phyloP scores from a whole-genome alignment of 2,329 filamentous ascomycete genomes.

The Lecanicillium sp. region DNA sequence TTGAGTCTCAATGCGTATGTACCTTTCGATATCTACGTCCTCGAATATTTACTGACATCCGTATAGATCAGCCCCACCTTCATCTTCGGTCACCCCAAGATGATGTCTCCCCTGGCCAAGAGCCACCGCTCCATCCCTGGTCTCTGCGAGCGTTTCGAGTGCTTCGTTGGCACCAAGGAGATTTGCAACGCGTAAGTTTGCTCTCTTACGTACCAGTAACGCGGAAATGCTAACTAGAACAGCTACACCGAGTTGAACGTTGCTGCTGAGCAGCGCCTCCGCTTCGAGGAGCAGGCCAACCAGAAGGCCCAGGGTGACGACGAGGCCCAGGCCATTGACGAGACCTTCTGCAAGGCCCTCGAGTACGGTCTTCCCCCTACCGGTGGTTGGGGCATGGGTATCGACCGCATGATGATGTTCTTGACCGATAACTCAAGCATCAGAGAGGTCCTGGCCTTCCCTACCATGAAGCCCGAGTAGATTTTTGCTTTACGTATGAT shows the following conservation, averaged over 20 bases:
- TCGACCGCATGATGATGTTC: constrained; percentile 93
- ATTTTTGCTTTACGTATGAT: constrained; percentile 20
- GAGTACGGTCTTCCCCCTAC: constrained; percentile 92
- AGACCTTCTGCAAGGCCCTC: constrained; percentile 86
- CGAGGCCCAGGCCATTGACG: constrained; percentile 91
- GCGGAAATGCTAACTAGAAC: constrained; percentile 3
- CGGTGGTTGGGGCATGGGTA: constrained; percentile 93
- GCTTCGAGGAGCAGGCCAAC: constrained; percentile 82
- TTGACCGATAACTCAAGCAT: constrained; percentile 90
- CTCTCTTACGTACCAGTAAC: background rate
- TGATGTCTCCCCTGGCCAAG: constrained; percentile 91
- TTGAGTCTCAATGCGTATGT: constrained; percentile 74
- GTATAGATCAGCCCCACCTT: constrained; percentile 64
- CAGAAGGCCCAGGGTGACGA: constrained; percentile 97
- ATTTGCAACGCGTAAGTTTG: constrained; percentile 70
- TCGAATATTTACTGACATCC: constrained; percentile 1
- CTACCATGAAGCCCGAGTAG: constrained; percentile 90
- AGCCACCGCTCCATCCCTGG: constrained; percentile 77
- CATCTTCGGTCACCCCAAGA: constrained; percentile 58
- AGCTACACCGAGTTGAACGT: constrained; percentile 87
- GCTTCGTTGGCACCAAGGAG: constrained; percentile 73
- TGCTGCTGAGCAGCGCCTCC: constrained; percentile 85
- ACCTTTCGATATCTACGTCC: background rate
- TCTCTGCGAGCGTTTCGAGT: constrained; percentile 94
- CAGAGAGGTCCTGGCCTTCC: constrained; percentile 93